Evolutionary conservation across 805 yeast genomes (phyloP), one percentile per base, ranked within the genome.

Genomic region (Wickerhamomyces queroliae): DNA sequence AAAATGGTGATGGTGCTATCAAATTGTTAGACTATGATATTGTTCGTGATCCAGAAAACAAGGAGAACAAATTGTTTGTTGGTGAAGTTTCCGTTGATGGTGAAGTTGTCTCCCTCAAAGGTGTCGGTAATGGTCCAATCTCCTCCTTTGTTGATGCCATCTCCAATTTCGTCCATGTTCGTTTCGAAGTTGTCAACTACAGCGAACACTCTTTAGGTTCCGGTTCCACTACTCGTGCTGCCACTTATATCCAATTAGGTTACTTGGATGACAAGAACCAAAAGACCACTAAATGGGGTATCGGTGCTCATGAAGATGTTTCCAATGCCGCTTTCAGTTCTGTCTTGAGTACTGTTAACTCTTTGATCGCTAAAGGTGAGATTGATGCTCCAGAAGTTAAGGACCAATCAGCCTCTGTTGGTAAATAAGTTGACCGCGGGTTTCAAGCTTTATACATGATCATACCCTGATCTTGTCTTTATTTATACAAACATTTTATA

Each of bases 281-380:
- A 46, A 54, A 65, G 54, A 50, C 62, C 35, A 54, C 63, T 43
- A 61, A 61, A 52, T 90, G 96, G 96, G 97, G 97, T 64, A 90
- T 90, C 43, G 97, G 96, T 56, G 78, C 88, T 45, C 82, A 87
- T 58, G 91, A 81, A 63, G 95, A 90, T 64, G 93, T 86, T 39
- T 82, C 95, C 20, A 83, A 81, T 55, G 93, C 96, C 35, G 80
- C 95, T 6, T 75, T 86, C 53, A 72, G 74, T 50, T 76, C 91
- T 13, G 70, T 83, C 45, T 56, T 81, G 32, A 78, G 90, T 16
- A 71, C 83, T 41, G 67, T 83, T 37, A 84, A 84, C 55, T 60
- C 47, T 46, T 58, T 51, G 36, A 53, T 40, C 33, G 40, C 46
- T 12, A 38, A 46, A 19, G 53, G 52, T 36, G 49, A 49, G 24